Evolutionary conservation across 768 basidiomycete species (phyloP).

Genomic region (Agrocybe pediades): DNA sequence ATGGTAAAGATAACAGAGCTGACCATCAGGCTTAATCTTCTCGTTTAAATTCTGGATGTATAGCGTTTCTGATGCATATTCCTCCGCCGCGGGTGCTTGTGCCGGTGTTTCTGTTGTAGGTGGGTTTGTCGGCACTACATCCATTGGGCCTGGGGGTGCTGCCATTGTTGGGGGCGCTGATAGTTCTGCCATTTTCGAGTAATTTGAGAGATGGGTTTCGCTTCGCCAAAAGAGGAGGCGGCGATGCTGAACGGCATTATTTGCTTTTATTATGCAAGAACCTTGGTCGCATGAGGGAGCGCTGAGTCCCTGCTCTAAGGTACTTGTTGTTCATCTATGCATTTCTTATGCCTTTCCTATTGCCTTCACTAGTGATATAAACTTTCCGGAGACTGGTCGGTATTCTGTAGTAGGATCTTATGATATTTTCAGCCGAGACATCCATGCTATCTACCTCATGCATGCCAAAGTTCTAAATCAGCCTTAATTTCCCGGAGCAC

Average conservation of each 20-base stretch:
- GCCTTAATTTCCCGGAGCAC: conserved; percentile 5
- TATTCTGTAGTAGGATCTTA: too few species aligned
- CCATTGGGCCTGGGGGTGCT: conserved; percentile 23
- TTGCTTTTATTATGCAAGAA: conserved; percentile 16
- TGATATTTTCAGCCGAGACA: too few species aligned
- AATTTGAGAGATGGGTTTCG: background rate
- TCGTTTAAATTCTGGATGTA: conserved; percentile 98
- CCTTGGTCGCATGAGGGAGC: background rate
- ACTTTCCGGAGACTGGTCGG: background rate
- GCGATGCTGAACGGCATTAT: background rate
- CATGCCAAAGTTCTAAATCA: conserved; percentile 8
- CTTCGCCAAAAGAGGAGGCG: background rate
- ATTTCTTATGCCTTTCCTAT: too few species aligned
- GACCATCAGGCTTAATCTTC: conserved; percentile 83
- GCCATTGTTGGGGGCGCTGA: conserved; percentile 23
- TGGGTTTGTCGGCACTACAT: conserved; percentile 22
- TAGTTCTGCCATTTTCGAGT: conserved; percentile 16
- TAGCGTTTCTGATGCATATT: conserved; percentile 73
- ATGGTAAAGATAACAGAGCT: conserved; percentile 13
- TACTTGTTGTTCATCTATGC: background rate
- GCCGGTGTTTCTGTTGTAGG: conserved; percentile 11
- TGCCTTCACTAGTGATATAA: background rate
- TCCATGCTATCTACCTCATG: background rate
- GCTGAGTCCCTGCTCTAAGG: background rate
- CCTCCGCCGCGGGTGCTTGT: conserved; percentile 17